phyloP scores from a whole-genome alignment of 495 filamentous ascomycete genomes.

The Stereocaulon alpinum region DNA sequence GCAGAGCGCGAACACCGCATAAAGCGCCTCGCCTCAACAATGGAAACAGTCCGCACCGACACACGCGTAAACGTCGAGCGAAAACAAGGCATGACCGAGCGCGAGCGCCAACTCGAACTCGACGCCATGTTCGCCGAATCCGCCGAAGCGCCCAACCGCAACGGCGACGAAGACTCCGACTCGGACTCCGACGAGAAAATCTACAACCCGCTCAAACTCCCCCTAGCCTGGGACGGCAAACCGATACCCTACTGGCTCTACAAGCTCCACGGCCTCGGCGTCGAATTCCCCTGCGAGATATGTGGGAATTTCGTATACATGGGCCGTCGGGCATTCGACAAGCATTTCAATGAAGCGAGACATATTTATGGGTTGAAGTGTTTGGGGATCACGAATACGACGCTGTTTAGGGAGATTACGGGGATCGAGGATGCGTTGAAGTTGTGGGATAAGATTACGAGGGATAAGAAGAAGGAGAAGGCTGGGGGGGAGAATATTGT shows the following conservation, averaged over 20 bases:
- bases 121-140: conserved; percentile 68
- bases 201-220: conserved; percentile 94
- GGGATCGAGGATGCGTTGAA: conserved; percentile 76
- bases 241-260: conserved; percentile 99
- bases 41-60: conserved; percentile 70
- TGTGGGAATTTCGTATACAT: conserved; percentile 98
- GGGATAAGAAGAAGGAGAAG: conserved; percentile 71
- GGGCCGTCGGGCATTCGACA: conserved; percentile 90
- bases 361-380: conserved; percentile 92
- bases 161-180: conserved; percentile 46
- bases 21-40: conserved; percentile 60
- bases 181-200: conserved; percentile 71
- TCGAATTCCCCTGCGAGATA: conserved; percentile 91
- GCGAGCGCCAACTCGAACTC: conserved; percentile 82
- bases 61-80: conserved; percentile 90
- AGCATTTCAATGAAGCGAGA: conserved; percentile 89
- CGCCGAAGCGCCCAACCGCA: conserved; percentile 29
- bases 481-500: conserved; percentile 70
- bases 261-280: conserved; percentile 88
- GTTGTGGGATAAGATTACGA: conserved; percentile 88
- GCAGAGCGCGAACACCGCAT: conserved; percentile 82
- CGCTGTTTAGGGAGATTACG: conserved; percentile 88
- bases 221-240: conserved; percentile 94
- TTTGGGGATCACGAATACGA: conserved; percentile 84
- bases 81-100: conserved; percentile 89